Base-by-base conservation (phyloP, 2,329 filamentous ascomycete genomes). In the Ophiostoma australiae region DNA sequence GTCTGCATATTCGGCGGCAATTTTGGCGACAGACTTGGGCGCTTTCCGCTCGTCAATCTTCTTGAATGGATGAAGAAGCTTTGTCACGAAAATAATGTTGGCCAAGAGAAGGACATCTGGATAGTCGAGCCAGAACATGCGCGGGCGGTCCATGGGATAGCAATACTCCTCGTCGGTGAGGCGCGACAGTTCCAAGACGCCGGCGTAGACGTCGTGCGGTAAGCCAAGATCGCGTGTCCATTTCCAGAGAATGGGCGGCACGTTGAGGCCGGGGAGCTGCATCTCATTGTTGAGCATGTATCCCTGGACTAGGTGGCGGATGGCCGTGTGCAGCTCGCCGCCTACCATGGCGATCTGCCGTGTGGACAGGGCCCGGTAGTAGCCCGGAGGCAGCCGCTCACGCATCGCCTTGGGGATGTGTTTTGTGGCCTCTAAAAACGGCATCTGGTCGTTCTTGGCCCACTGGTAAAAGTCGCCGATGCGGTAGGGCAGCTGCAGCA, bases 101-200 rank as follows among this genome's bases (percentile, higher is more conserved):
- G 89, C 84, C 70, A 93, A 83, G 0, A 97, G 81, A 63, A 91
- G 86, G 6, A 91, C 82, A 76, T 98, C 95, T 0, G 95, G 93
- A 73, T 90, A 85, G 69, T 88, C 83, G 20, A 89, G 80, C 10
- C 85, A 80, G 35, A 83, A 80, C 72, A 83, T 80, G 72, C 80
- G 80, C 69, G 78, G 77, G 39, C 79, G 81, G 4, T 81, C 80
- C 7, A 83, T 81, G 0, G 85, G 84, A 73, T 90, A 91, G 0
- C 82, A 81, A 73, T 90, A 91, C 1, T 84, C 80, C 41, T 90
- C 79, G 0, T 81, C 78, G 17, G 44, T 20, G 3, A 83, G 76
- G 1, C 81, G 79, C 17, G 84, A 83, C 6, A 94, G 81, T 65
- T 83, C 84, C 70, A 86, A 85, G 1, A 86, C 86, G 3, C 85